Percentiles rank a stretch among this genome's conserved stretches.
These are phyloP conservation scores for Eucalyptus camaldulensis DNA, from an alignment of 345 rosid genomes.

Conservation along the genomic window DNA sequence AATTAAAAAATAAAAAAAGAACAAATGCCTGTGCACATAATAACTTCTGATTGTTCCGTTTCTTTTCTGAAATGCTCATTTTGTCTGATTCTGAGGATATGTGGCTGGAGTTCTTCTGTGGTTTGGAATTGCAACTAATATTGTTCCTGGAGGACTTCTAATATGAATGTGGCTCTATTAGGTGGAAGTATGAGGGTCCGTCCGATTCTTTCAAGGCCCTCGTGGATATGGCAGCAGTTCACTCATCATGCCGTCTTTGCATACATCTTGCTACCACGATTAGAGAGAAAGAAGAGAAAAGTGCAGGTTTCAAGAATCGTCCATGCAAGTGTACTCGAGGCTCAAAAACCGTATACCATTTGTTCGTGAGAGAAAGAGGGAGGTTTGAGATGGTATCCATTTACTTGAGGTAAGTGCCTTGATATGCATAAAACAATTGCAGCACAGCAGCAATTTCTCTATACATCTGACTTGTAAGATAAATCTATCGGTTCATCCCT, in stretches of 20 bases:
- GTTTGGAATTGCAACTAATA: not conserved
- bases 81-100: not conserved
- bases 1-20: not conserved
- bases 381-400: slow-evolving; percentile 73
- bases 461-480: not conserved
- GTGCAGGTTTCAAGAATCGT: slow-evolving; percentile 42
- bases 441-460: not conserved
- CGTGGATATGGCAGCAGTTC: slow-evolving; percentile 94
- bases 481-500: not conserved
- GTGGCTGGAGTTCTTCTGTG: not conserved
- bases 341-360: slow-evolving; percentile 55
- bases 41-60: not conserved
- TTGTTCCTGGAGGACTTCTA: not conserved
- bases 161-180: slow-evolving; percentile 1
- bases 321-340: slow-evolving; percentile 82
- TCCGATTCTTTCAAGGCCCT: slow-evolving; percentile 93
- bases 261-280: slow-evolving; percentile 69
- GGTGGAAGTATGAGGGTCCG: slow-evolving; percentile 98
- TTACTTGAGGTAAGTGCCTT: slow-evolving; percentile 49
- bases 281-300: slow-evolving; percentile 61
- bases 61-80: not conserved
- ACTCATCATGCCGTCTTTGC: slow-evolving; percentile 98
- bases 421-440: not conserved
- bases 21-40: not conserved
- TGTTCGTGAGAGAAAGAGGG: slow-evolving; percentile 84